A percentile compares a stretch with the other conserved stretches of the same genome.
Conservation (phyloP, 768 basidiomycete species). For the Amanita polypyramis region DNA sequence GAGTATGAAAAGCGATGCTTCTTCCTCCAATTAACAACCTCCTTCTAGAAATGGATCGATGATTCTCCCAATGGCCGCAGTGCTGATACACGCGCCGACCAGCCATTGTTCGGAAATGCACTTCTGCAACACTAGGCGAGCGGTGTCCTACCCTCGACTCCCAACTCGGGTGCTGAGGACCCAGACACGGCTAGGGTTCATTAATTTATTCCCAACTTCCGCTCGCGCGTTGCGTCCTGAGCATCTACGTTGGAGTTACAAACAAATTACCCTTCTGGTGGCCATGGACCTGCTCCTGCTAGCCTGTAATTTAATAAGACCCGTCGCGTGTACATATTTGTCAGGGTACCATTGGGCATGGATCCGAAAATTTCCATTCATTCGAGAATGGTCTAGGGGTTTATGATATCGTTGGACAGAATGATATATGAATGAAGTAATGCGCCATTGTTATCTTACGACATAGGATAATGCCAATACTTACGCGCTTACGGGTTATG, state of each 20-base stretch:
- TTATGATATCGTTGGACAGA: conserved; percentile 58
- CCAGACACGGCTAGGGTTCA: conserved; percentile 18
- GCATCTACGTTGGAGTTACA: conserved; percentile 35
- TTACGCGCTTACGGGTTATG: neutral
- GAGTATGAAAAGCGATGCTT: conserved; percentile 10
- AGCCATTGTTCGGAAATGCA: conserved; percentile 68
- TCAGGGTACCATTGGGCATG: conserved; percentile 68
- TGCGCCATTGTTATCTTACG: conserved; percentile 23
- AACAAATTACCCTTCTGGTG: conserved; percentile 46
- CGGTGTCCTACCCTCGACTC: conserved; percentile 60
- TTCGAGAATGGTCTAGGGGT: conserved; percentile 56
- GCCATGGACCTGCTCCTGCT: conserved; percentile 55
- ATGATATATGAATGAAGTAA: conserved; percentile 48
- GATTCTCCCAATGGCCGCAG: conserved; percentile 57
- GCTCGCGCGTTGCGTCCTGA: conserved; percentile 38
- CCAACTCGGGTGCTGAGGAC: conserved; percentile 22
- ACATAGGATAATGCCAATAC: neutral
- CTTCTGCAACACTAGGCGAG: conserved; percentile 78
- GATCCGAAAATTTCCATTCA: conserved; percentile 54
- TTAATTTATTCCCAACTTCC: conserved; percentile 43
- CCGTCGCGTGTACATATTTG: conserved; percentile 64
- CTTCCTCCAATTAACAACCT: neutral
- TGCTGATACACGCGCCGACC: conserved; percentile 74
- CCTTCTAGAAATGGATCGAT: conserved; percentile 47
- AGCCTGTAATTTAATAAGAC: conserved; percentile 58